Base-by-base conservation (phyloP, 2,329 filamentous ascomycete species). In the Nigrospora osmanthi region DNA sequence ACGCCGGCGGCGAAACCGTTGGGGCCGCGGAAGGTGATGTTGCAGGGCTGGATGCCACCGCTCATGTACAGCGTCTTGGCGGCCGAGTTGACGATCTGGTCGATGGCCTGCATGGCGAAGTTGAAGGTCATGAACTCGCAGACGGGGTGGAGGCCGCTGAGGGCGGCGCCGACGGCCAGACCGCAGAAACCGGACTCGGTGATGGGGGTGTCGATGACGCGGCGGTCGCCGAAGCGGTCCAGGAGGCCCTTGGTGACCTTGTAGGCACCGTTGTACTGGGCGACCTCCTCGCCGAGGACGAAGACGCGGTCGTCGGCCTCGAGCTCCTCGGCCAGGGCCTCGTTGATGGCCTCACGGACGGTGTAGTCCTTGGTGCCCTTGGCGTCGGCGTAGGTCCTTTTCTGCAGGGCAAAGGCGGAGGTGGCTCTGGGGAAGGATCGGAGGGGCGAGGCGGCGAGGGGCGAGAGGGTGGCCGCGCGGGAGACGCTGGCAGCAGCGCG, bases 51-150 rank as follows among this genome's bases (percentile, higher is more conserved):
- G 69, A 96, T 97, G 69, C 93, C 93, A 61, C 93, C 93, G 53
- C 93, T 97, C 93, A 98, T 98, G 79, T 98, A 98, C 64, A 98
- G 91, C 47, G 93, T 98, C 80, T 98, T 98, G 64, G 89, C 93
- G 58, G 79, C 93, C 41, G 91, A 97, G 83, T 98, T 98, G 81
- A 98, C 90, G 66, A 98, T 88, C 70, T 98, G 93, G 69, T 98
- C 93, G 70, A 98, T 98, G 66, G 93, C 89, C 76, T 98, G 93
- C 93, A 98, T 98, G 69, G 93, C 91, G 67, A 97, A 97, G 81
- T 98, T 98, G 83, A 95, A 97, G 62, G 93, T 98, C 93, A 98
- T 98, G 80, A 98, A 98, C 76, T 98, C 93, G 80, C 87, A 93
- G 58, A 98, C 80, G 50, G 93, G 93, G 73, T 94, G 86, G 58